Conservation (phyloP, 306 rosid species). For the Malus sieversii region DNA sequence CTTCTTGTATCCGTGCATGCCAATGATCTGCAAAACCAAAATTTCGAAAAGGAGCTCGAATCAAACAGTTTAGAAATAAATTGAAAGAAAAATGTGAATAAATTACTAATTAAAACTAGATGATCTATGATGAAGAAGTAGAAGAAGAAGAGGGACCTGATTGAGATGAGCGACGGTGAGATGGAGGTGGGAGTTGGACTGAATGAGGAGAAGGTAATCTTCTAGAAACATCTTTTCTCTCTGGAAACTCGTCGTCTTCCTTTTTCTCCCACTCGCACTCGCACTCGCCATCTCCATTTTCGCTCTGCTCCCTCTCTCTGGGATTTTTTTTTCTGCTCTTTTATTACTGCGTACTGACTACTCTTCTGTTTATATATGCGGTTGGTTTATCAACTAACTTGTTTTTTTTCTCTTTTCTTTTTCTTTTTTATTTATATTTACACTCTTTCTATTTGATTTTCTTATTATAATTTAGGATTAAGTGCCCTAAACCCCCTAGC, state of each 20-base stretch:
- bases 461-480: too few relatives aligned
- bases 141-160: conserved; percentile 40
- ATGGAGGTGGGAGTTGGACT: conserved; percentile 25
- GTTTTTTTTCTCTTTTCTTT: not conserved
- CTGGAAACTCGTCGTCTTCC: too few relatives aligned
- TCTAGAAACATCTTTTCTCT: conserved; percentile 31
- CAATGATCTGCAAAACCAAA: conserved; percentile 36
- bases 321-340: not conserved
- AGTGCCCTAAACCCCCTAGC: too few relatives aligned
- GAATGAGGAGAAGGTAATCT: conserved; percentile 40
- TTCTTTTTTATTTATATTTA: not conserved
- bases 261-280: not conserved
- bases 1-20: conserved; percentile 70
- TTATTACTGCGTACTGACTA: not conserved
- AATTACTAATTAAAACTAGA: not conserved
- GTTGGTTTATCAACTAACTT: not conserved
- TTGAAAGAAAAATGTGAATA: not conserved
- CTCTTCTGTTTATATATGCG: not conserved
- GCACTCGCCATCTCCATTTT: not conserved
- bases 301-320: not conserved
- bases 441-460: too few relatives aligned
- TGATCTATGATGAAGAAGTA: not conserved
- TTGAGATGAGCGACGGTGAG: conserved; percentile 41
- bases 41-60: not conserved
- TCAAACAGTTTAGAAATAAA: not conserved